Evolutionary conservation across 148 eudicot species (phyloP).

Genomic region (Rhododendron griersonianum): DNA sequence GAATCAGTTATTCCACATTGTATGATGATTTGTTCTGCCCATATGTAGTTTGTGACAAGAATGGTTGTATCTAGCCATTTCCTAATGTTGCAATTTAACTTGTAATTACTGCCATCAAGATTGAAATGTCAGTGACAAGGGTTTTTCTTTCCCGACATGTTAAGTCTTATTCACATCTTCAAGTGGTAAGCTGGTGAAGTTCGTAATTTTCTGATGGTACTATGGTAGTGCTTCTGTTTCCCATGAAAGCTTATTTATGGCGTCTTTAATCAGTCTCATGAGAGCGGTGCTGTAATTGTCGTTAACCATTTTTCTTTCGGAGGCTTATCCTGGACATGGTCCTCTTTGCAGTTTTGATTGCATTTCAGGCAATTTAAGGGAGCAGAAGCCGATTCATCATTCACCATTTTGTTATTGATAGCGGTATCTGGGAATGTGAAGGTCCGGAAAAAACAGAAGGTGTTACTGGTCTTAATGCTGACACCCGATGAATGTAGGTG

Average conservation of each 20-base stretch:
- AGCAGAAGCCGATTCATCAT: background rate
- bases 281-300: background rate
- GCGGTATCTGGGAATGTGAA: background rate
- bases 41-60: background rate
- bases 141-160: background rate
- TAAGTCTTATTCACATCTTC: background rate
- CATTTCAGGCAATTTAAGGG: background rate
- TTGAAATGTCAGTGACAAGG: background rate
- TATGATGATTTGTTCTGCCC: background rate
- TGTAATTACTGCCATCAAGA: background rate
- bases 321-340: background rate
- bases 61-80: background rate
- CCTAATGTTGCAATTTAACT: background rate
- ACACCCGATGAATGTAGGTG: background rate
- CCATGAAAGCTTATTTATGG: background rate
- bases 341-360: slow-evolving; percentile 1
- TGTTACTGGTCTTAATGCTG: background rate
- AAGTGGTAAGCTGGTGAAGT: background rate
- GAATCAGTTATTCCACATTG: background rate
- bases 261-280: background rate
- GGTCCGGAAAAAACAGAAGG: background rate
- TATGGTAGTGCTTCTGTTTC: background rate
- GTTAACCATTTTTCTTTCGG: background rate
- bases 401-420: background rate
- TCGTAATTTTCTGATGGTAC: background rate